Conservation (phyloP, 2,329 filamentous ascomycete genomes). For the Ophiostoma ips region DNA sequence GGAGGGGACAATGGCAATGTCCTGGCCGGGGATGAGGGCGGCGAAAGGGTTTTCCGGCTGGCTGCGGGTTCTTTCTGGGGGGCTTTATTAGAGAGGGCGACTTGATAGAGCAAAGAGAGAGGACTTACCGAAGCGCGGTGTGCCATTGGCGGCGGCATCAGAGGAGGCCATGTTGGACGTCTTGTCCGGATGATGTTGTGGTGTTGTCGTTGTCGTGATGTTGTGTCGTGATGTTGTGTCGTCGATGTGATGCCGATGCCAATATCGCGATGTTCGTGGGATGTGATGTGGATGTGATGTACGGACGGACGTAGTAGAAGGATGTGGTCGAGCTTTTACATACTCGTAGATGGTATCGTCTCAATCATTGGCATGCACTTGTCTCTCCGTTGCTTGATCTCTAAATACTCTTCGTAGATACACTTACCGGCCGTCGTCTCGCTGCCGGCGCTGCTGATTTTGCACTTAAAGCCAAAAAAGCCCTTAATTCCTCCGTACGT, state of each 20-base stretch:
- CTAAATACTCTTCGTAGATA: too few species aligned
- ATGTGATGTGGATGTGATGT: too few species aligned
- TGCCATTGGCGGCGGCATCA: constrained; percentile 7
- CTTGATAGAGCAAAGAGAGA: neutral
- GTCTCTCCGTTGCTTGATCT: too few species aligned
- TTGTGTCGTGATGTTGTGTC: neutral
- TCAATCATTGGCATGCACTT: too few species aligned
- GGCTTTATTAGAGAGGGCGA: constrained; percentile 6
- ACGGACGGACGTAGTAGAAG: too few species aligned
- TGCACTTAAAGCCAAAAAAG: neutral
- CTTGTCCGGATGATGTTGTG: neutral
- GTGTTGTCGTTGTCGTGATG: neutral
- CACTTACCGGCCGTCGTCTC: too few species aligned
- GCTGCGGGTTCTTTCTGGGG: neutral
- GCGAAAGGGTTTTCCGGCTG: constrained; percentile 80
- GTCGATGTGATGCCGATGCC: neutral
- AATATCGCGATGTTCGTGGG: too few species aligned
- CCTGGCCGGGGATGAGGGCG: constrained; percentile 73
- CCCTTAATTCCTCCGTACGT: neutral
- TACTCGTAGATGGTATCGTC: too few species aligned
- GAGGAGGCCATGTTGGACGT: constrained; percentile 6
- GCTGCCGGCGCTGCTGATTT: too few species aligned
- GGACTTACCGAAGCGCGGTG: constrained; percentile 13
- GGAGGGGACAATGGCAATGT: constrained; percentile 71
- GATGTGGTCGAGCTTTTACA: too few species aligned